Evolutionary conservation across 352 stramenopile species (phyloP), one percentile per base, ranked within the genome.

Genomic region (Phytopythium vexans): DNA sequence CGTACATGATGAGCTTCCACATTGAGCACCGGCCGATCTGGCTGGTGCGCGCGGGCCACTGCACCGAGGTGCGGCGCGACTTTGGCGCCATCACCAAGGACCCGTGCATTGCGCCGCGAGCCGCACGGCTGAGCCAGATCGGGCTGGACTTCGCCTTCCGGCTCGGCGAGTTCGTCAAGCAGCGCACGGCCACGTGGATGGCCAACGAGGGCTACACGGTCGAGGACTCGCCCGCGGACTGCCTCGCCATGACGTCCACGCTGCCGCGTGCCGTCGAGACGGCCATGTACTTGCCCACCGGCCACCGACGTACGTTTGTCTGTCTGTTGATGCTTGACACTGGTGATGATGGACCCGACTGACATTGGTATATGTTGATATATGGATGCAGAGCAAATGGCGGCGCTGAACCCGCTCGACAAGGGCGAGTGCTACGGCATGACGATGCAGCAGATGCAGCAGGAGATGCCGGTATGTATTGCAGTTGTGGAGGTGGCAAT

Each of bases 1-100:
- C 86, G 12, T 97, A 96, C 64, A 92, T 97, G 81, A 94, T 91
- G 82, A 98, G 96, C 68, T 95, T 97, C 53, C 93, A 98, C 77
- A 97, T 98, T 58, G 76, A 89, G 48, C 91, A 95, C 39, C 86
- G 93, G 0, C 87, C 85, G 15, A 97, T 98, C 39, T 98, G 89
- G 88, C 78, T 98, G 21, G 89, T 94, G 48, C 85, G 88, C n/a
- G 89, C 90, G 12, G 90, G 87, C 16, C 89, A 97, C 49, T 93
- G 83, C 62, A 89, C 65, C 0, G 77, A 89, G 62, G 83, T 91
- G 51, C 64, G 66, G 8, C 47, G 58, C 11, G 78, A 93, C 50
- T 91, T 93, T 40, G 54, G 68, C 3, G 66, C 75, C 12, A 89
- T 93, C 49, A 81, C 71, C 27, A 74, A 81, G 34, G 78, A 91